These are phyloP conservation scores for Picea engelmannii DNA, from an alignment of 83 land plant genomes.

Conservation along the genomic window DNA sequence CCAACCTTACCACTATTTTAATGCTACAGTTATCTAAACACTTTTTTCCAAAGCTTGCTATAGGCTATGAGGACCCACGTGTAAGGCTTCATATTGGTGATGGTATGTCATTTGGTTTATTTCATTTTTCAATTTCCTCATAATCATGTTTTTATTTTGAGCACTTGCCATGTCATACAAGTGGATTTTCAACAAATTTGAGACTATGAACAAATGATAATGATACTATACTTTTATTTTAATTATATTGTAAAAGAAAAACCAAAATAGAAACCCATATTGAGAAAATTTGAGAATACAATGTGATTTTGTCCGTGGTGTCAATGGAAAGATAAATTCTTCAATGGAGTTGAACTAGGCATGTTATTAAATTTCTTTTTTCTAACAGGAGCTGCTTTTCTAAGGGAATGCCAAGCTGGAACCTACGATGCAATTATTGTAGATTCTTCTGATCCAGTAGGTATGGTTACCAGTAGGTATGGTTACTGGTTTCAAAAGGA, in stretches of 20 bases:
- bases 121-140: not conserved
- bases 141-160: not conserved
- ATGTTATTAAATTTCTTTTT: constrained; percentile 5
- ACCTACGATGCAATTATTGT: constrained; percentile 95
- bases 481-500: constrained; percentile 9
- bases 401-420: constrained; percentile 74
- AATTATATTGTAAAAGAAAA: not conserved
- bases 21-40: constrained; percentile 66
- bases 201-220: constrained; percentile 12
- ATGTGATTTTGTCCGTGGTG: not conserved
- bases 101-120: constrained; percentile 45
- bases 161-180: not conserved
- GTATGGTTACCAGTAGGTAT: constrained; percentile 61
- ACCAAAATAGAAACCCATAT: too few relatives aligned
- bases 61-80: constrained; percentile 91
- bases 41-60: constrained; percentile 74
- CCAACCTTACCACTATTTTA: not conserved
- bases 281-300: constrained; percentile 25
- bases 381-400: constrained; percentile 81
- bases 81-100: constrained; percentile 85
- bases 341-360: not conserved
- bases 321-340: not conserved
- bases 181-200: not conserved
- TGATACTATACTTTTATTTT: not conserved
- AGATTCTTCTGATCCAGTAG: constrained; percentile 38